Conservation (phyloP, 148 eudicot species). For the Rhododendron vialii region DNA sequence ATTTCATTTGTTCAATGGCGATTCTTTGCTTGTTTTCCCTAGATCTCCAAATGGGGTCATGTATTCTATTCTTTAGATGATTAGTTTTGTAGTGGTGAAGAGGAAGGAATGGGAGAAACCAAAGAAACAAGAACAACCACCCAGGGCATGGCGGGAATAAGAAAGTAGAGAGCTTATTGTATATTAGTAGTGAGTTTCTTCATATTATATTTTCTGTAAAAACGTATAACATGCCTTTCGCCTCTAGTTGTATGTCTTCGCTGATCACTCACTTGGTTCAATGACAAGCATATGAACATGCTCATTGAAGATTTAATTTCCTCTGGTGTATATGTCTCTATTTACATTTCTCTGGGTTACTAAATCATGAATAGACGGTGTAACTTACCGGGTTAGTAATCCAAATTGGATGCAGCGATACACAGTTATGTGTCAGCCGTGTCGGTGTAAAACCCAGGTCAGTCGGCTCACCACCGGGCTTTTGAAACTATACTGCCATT, state of each 20-base stretch:
- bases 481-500: no score
- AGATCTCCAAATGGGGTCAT: not conserved
- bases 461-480: no score
- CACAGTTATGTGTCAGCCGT: no score
- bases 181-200: not conserved
- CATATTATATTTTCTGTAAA: not conserved
- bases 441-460: no score
- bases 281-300: not conserved
- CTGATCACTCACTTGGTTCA: not conserved
- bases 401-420: not conserved
- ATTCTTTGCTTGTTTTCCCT: not conserved
- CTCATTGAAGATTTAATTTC: not conserved
- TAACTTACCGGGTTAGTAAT: not conserved
- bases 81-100: not conserved
- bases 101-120: not conserved
- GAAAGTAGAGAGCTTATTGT: not conserved
- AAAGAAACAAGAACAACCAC: not conserved
- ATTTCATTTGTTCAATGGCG: not conserved
- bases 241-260: not conserved
- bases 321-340: no score
- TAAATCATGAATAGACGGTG: not conserved
- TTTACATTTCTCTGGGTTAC: not conserved
- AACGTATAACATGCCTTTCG: not conserved
- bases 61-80: not conserved
- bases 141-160: not conserved